phyloP scores from a whole-genome alignment of 2,329 filamentous ascomycete genomes.

The Camillea tinctor region DNA sequence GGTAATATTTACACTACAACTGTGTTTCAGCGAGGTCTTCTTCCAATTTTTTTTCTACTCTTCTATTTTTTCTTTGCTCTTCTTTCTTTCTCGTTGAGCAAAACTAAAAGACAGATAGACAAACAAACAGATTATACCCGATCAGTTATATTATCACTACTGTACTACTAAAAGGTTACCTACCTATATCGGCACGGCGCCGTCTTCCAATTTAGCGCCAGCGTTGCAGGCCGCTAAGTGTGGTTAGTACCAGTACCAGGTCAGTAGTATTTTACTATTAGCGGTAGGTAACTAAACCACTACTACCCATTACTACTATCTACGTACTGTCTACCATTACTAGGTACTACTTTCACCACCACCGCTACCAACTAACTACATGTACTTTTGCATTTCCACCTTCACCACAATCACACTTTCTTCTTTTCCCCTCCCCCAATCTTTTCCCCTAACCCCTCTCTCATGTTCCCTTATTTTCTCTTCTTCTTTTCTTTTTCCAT shows the following conservation, averaged over 20 bases:
- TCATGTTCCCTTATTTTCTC: too few relatives aligned
- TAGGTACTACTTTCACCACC: too few relatives aligned
- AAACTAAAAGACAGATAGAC: background rate
- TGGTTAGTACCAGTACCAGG: background rate
- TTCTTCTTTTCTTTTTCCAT: too few relatives aligned
- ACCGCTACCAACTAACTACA: too few relatives aligned
- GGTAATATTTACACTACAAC: background rate
- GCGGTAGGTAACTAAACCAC: background rate
- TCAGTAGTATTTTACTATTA: background rate
- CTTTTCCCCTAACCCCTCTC: too few relatives aligned
- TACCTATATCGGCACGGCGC: background rate
- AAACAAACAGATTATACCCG: background rate
- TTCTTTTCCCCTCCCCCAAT: too few relatives aligned
- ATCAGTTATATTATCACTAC: too few relatives aligned
- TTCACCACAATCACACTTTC: too few relatives aligned
- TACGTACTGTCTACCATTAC: too few relatives aligned
- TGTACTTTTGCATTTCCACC: too few relatives aligned
- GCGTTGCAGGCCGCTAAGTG: background rate
- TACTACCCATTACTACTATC: background rate
- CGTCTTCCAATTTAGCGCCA: background rate
- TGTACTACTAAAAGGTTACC: too few relatives aligned
- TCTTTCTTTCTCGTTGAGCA: background rate
- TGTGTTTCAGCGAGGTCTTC: background rate
- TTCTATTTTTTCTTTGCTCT: background rate
- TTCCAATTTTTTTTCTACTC: background rate